A percentile compares a stretch with the other conserved stretches of the same genome.
phyloP scores from a whole-genome alignment of 371 early-diverging fungal species.

The Conidiobolus incongruus region DNA sequence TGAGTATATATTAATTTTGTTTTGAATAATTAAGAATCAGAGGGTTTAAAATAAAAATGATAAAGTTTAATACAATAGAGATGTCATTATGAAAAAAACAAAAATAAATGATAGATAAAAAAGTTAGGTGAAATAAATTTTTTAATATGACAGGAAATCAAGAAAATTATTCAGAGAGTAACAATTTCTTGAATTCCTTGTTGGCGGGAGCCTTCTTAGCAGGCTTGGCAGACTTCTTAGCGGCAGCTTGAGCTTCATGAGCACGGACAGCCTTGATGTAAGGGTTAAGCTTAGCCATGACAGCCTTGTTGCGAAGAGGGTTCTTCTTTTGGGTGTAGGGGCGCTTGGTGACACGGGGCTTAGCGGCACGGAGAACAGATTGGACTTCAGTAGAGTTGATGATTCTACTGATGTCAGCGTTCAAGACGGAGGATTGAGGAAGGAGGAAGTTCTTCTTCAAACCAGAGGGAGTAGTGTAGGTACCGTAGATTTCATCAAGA shows the following conservation, averaged over 20 bases:
- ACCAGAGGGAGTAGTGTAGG: conserved; percentile 51
- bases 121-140: too few relatives aligned
- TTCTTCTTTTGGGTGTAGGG: conserved; percentile 92
- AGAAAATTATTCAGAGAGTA: too few relatives aligned
- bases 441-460: conserved; percentile 93
- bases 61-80: too few relatives aligned
- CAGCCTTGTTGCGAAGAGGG: conserved; percentile 84
- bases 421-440: conserved; percentile 71
- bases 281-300: conserved; percentile 90
- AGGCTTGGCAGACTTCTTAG: background rate
- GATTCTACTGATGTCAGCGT: conserved; percentile 89
- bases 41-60: too few relatives aligned
- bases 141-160: too few relatives aligned
- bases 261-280: conserved; percentile 67
- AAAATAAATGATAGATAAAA: too few relatives aligned
- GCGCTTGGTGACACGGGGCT: conserved; percentile 61
- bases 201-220: background rate
- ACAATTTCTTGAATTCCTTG: background rate
- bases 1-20: too few relatives aligned
- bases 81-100: too few relatives aligned
- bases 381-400: conserved; percentile 98
- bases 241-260: background rate
- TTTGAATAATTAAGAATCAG: too few relatives aligned
- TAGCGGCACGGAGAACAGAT: conserved; percentile 73
- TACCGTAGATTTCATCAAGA: conserved; percentile 90